These are phyloP conservation scores for Pholiota adiposa DNA, from an alignment of 1,284 basidiomycete genomes.

Conservation along the genomic window DNA sequence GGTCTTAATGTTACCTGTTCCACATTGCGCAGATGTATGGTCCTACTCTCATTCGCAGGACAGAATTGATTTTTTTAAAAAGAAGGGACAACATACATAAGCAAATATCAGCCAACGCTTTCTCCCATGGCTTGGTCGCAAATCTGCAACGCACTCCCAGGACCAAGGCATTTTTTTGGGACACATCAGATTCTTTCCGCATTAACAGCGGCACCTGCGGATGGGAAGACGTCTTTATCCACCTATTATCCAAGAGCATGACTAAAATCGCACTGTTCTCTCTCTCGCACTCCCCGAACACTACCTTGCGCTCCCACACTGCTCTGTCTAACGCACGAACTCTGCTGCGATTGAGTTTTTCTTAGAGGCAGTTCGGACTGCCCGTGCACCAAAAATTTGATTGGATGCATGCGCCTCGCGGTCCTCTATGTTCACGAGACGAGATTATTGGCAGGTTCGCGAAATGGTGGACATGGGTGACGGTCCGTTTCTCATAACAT, in stretches of 20 bases:
- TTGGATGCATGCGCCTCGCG: neutral
- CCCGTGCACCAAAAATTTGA: neutral
- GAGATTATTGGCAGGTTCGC: neutral
- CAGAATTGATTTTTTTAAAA: neutral
- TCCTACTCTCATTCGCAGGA: neutral
- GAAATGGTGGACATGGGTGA: neutral
- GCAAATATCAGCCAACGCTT: neutral
- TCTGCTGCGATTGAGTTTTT: neutral
- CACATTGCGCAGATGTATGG: neutral
- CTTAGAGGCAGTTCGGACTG: neutral
- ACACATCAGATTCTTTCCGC: neutral
- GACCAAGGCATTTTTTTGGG: neutral
- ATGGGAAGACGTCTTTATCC: neutral
- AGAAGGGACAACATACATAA: neutral
- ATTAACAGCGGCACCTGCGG: neutral
- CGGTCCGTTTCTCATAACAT: neutral
- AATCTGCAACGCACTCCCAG: neutral
- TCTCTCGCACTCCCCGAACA: neutral
- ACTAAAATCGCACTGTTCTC: neutral
- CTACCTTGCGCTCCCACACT: neutral
- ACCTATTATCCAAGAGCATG: neutral
- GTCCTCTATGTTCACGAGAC: neutral
- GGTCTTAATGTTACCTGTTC: neutral
- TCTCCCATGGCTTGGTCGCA: neutral
- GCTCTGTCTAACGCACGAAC: neutral